These are phyloP conservation scores for Penicillium simplicissimum DNA, from an alignment of 495 filamentous ascomycete species.

Conservation along the genomic window DNA sequence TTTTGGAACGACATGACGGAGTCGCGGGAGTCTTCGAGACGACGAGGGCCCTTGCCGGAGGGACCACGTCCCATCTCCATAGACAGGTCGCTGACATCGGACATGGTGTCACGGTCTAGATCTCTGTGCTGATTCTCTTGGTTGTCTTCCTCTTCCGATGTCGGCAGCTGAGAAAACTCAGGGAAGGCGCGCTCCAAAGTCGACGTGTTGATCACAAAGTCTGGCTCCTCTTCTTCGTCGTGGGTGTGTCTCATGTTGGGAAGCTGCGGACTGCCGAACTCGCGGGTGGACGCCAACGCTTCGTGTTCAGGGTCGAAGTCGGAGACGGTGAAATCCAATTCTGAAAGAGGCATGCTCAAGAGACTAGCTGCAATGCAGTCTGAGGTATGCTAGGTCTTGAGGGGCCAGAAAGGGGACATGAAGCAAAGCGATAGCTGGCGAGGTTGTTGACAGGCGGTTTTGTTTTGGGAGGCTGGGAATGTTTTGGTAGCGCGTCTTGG, in stretches of 20 bases:
- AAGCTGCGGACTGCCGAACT: constrained; percentile 44
- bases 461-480: constrained; percentile 23
- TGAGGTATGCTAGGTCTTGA: neutral
- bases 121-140: constrained; percentile 1
- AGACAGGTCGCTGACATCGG: constrained; percentile 38
- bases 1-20: constrained; percentile 51
- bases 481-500: constrained; percentile 19
- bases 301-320: constrained; percentile 56
- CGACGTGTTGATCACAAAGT: constrained; percentile 61
- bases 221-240: constrained; percentile 43
- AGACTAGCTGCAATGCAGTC: neutral
- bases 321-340: constrained; percentile 39
- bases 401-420: neutral
- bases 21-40: constrained; percentile 45
- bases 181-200: constrained; percentile 63
- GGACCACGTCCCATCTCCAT: constrained; percentile 48
- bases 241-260: constrained; percentile 35
- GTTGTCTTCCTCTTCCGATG: constrained; percentile 39
- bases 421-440: neutral
- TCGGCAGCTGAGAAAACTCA: constrained; percentile 52
- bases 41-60: constrained; percentile 34
- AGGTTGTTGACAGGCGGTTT: constrained; percentile 12
- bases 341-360: constrained; percentile 41
- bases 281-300: constrained; percentile 50
- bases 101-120: constrained; percentile 26